Conservation (phyloP, 75 land plant species). For the Larix kaempferi region DNA sequence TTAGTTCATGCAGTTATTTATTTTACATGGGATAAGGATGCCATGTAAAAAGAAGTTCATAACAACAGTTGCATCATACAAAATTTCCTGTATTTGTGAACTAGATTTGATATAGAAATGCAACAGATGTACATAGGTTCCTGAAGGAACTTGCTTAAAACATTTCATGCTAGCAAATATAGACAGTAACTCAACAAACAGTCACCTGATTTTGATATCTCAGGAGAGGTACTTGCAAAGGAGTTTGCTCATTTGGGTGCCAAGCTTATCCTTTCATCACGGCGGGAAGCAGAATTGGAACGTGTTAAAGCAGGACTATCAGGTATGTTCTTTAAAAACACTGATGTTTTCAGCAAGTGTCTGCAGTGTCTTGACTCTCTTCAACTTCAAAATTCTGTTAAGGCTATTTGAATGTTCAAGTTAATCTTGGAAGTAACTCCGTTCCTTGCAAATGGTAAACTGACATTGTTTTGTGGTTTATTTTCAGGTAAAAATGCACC, state of each 20-base stretch:
- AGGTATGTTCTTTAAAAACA: slow-evolving; percentile 17
- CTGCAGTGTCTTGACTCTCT: not conserved
- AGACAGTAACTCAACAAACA: not conserved
- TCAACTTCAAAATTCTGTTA: not conserved
- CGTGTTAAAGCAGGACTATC: slow-evolving; percentile 61
- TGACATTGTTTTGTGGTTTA: not conserved
- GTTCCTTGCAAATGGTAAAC: not conserved
- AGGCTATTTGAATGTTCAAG: not conserved
- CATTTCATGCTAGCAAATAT: not conserved
- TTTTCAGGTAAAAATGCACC: slow-evolving; percentile 59
- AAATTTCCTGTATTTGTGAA: not conserved
- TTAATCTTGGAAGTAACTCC: not conserved
- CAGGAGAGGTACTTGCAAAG: slow-evolving; percentile 83
- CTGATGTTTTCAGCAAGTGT: not conserved
- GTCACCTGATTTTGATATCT: not conserved
- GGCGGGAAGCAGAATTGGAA: slow-evolving; percentile 65
- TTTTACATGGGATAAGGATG: not conserved
- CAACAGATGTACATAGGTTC: not conserved
- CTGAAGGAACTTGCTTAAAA: not conserved
- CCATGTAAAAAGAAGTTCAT: not conserved
- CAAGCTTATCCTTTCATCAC: slow-evolving; percentile 77
- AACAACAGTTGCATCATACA: not conserved
- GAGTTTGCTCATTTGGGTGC: slow-evolving; percentile 81
- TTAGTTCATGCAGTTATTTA: not conserved
- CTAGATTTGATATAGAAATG: not conserved